Conservation (phyloP, 805 yeast species). For the Trichomonascus vanleenenianus region DNA sequence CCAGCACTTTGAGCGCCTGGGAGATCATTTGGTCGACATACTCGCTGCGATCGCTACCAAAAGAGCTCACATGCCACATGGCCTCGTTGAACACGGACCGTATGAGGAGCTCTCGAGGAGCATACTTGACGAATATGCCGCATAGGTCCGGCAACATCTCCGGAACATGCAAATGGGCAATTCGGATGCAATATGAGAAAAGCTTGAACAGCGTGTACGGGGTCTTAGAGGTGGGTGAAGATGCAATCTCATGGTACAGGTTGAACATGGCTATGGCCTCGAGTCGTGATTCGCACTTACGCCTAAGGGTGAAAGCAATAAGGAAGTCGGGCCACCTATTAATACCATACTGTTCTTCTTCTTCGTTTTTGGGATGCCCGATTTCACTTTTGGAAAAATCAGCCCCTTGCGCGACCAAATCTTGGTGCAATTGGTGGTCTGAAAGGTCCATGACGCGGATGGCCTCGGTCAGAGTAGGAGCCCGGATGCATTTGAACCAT, state of each 20-base stretch:
- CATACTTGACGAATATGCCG: slow-evolving; percentile 16
- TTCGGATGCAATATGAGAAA: too few relatives aligned
- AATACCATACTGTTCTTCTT: too few relatives aligned
- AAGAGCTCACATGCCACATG: slow-evolving; percentile 23
- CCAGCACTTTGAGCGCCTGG: slow-evolving; percentile 22
- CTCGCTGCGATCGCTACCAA: slow-evolving; percentile 21
- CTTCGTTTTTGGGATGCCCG: too few relatives aligned
- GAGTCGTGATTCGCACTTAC: slow-evolving; percentile 16
- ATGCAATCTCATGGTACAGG: too few relatives aligned
- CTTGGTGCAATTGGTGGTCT: too few relatives aligned
- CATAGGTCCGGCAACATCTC: slow-evolving; percentile 23
- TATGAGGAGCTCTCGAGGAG: slow-evolving; percentile 1
- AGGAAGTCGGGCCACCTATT: slow-evolving; percentile 25
- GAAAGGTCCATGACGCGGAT: too few relatives aligned
- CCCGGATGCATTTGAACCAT: slow-evolving; percentile 17
- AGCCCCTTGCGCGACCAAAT: too few relatives aligned
- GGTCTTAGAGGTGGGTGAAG: too few relatives aligned
- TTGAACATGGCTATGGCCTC: slow-evolving; percentile 14
- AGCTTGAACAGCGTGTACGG: slow-evolving; percentile 9
- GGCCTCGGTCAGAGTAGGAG: slow-evolving; percentile 14
- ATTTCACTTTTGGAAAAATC: too few relatives aligned
- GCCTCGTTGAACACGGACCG: slow-evolving; percentile 19
- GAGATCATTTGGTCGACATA: slow-evolving; percentile 15
- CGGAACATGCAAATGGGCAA: slow-evolving; percentile 17
- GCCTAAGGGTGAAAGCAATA: slow-evolving; percentile 19